Percentiles rank a stretch among this genome's conserved stretches.
These are phyloP conservation scores for Persicaria maculosa DNA, from an alignment of 148 eudicot species.

Conservation along the genomic window DNA sequence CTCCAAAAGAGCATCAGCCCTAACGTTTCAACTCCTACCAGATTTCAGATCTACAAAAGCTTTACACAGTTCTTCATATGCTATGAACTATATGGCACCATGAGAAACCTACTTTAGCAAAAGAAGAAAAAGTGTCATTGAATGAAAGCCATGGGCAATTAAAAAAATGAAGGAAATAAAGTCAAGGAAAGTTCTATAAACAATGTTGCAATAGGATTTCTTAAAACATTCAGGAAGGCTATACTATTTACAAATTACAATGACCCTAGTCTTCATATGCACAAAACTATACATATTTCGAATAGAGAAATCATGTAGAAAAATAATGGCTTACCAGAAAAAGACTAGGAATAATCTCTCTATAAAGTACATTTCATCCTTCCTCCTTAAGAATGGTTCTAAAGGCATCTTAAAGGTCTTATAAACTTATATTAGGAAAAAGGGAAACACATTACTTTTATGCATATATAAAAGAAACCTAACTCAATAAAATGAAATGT, in stretches of 20 bases:
- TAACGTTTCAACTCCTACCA: slow-evolving; percentile 17
- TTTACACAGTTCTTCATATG: slow-evolving; percentile 89
- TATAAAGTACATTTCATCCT: slow-evolving; percentile 91
- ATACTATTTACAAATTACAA: not conserved
- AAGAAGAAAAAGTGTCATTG: not conserved
- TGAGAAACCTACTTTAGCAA: slow-evolving; percentile 90
- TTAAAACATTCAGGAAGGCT: not conserved
- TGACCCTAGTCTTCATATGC: not conserved
- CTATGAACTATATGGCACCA: slow-evolving; percentile 97
- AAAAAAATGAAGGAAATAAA: not conserved
- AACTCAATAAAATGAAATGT: not conserved
- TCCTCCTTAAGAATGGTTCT: slow-evolving; percentile 94
- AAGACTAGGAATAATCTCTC: slow-evolving; percentile 81
- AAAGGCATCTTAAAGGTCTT: slow-evolving; percentile 66
- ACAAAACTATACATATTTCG: not conserved
- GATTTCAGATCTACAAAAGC: slow-evolving; percentile 40
- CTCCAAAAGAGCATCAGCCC: slow-evolving; percentile 49
- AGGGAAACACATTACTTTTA: no score
- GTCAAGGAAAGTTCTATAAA: not conserved
- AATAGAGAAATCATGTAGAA: slow-evolving; percentile 7
- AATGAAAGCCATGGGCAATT: no score
- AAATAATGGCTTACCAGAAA: slow-evolving; percentile 58
- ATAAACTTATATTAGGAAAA: no score
- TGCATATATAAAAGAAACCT: not conserved
- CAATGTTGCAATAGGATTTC: not conserved